phyloP scores from a whole-genome alignment of 768 basidiomycete species.

The Lactarius evosmus region DNA sequence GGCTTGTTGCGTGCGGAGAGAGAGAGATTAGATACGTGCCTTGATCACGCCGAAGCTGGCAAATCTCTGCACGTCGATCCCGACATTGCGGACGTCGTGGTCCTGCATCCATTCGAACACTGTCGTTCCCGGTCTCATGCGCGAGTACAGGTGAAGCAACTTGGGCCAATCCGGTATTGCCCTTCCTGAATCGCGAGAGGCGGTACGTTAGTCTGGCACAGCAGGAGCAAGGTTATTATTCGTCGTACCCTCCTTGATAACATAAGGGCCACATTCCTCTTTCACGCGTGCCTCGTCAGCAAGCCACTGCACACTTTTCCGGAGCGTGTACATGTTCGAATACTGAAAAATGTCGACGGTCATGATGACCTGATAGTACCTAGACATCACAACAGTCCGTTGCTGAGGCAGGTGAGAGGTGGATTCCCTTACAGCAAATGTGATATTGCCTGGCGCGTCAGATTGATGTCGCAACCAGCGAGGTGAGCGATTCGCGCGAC shows the following conservation, averaged over 20 bases:
- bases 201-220: slow-evolving; percentile 8
- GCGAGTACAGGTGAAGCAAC: slow-evolving; percentile 82
- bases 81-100: slow-evolving; percentile 63
- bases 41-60: slow-evolving; percentile 98
- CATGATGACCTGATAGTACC: slow-evolving; percentile 96
- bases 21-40: slow-evolving; percentile 38
- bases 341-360: slow-evolving; percentile 96
- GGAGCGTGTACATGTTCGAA: slow-evolving; percentile 94
- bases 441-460: slow-evolving; percentile 83
- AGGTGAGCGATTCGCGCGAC: slow-evolving; percentile 87
- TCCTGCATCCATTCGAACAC: slow-evolving; percentile 86
- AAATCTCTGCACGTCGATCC: slow-evolving; percentile 91
- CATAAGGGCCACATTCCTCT: slow-evolving; percentile 90
- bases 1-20: not conserved
- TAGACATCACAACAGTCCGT: slow-evolving; percentile 33
- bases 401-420: not conserved
- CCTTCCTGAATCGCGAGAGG: slow-evolving; percentile 40
- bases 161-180: slow-evolving; percentile 81
- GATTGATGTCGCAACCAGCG: slow-evolving; percentile 79
- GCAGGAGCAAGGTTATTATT: slow-evolving; percentile 1
- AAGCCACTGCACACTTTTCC: slow-evolving; percentile 83
- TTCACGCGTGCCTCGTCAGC: slow-evolving; percentile 81
- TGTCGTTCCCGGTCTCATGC: slow-evolving; percentile 77
- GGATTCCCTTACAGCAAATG: slow-evolving; percentile 73
- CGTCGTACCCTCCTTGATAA: slow-evolving; percentile 65